Base-by-base conservation (phyloP, 805 yeast genomes). In the Clavispora fructus region DNA sequence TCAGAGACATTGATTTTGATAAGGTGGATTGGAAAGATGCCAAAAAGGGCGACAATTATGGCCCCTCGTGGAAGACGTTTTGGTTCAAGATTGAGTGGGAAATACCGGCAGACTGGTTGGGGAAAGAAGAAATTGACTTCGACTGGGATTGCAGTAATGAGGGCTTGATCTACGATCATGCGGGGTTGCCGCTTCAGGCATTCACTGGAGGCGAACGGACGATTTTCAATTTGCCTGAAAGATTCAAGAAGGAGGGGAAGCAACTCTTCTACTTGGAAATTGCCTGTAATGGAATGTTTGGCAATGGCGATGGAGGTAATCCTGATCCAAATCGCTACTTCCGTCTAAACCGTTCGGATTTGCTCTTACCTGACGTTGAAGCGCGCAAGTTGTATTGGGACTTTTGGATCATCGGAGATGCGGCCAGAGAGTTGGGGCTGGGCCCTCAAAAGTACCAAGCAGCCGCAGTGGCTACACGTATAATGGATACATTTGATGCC, bases 1-100 rank as follows among this genome's bases (percentile, higher is more conserved):
- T 83, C 64, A 65, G 72, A 43, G 82, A 79, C 45, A 65, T 71
- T 39, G 78, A 87, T 51, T 72, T 80, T 53, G 69, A 63, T 19
- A 58, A 59, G 4, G 60, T 73, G 30, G 70, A 75, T 19, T 80
- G 81, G 74, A 68, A 74, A 53, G 68, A 71, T 23, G 84, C 87
- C n/a, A 62, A 65, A 12, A 82, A 81, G 53, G 95, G 94, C 19
- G 83, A 87, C 54, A 67, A 73, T 8, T 89, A 87, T 62, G 97
- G 98, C 0, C 99, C 99, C 3, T 85, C 95, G 12, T 92, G 99
- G 99, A 84, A 92, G 48, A 86, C 98, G 1, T 95, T 89, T 53
- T 92, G 99, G 99, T 89, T 94, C 66, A 78, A 80, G 54, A 68
- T 92, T 17, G 66, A 74, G 12, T 65, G 87, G 47, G 68, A 71